Evolutionary conservation across 768 basidiomycete species (phyloP), one percentile per base, ranked within the genome.

Genomic region (Calvatia gigantea): DNA sequence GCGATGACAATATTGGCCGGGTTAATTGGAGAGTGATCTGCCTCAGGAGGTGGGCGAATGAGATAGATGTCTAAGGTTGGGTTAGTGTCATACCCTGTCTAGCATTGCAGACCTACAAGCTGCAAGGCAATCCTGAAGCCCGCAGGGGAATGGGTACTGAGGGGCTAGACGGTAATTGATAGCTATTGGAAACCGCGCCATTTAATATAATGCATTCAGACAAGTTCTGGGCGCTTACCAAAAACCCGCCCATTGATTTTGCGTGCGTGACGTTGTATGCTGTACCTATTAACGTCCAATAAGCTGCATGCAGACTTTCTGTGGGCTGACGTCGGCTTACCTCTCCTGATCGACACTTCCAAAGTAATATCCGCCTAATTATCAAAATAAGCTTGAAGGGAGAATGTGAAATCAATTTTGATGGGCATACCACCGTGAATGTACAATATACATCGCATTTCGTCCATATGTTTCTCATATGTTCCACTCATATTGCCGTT

Each of bases 71-170:
- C 91, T 92, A 25, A 19, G 19, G 28, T 46, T 56, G 15, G 54
- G 58, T 38, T 15, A 46, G 37, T 33, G n/a, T 35, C 17, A 11
- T 9, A 39, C 27, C 6, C 29, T 1, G 8, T 8, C 37, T 19
- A 15, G 27, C 15, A 35, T 25, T 19, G 17, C 27, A 11, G 29
- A 68, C 85, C 61, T 62, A 92, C 91, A 98, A 6, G 94, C 87
- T 2, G 96, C 91, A 9, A 98, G 65, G 31, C 86, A 74, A 68
- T 98, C 96, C 63, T 97, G 94, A 6, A 98, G 70, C 1, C 87
- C 91, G 60, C 91, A 93, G 12, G 96, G 96, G 67, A 97, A 98
- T 1, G 96, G 96, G 63, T 96, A 98, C 70, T 98, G 96, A 0
- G 96, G 96, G 12, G 95, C 89, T n/a, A 95, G 81, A 35, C 89